Evolutionary conservation across 2,329 filamentous ascomycete genomes (phyloP), one percentile per base, ranked within the genome.

Genomic region (Zasmidium cellare): DNA sequence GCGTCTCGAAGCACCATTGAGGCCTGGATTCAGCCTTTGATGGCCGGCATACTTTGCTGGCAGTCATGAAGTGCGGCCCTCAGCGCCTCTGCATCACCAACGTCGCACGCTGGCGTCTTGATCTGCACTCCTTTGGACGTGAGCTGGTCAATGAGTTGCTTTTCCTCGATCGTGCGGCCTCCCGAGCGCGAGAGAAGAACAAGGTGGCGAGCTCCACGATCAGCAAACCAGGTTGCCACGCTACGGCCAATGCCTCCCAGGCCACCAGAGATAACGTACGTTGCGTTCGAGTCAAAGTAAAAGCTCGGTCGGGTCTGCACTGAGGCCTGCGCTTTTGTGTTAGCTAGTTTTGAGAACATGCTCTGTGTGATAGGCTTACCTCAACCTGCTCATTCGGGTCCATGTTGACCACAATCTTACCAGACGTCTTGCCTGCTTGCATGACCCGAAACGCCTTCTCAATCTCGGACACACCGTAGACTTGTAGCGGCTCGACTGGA

Each of bases 1-100:
- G 28, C 24, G 18, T 66, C 59, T n/a, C 22, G 44, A 14, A 74
- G 61, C 7, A 69, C 65, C 70, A 74, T 75, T 7, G 72, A 67
- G 2, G 60, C 71, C 51, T 74, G 71, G 19, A 75, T 47, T 12
- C 55, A 46, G 14, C 62, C 62, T 5, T 9, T 47, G 31, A 62
- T 47, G 2, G 51, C 53, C 3, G 53, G 53, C 16, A 51, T 16
- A 18, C 9, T 11, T 24, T 28, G 18, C 3, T 20, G 2, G 14
- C 44, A 23, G 19, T 16, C 19, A 2, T 14, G 9, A n/a, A 14
- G 3, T 20, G 20, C 24, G 14, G 22, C 20, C 14, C n/a, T 31
- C 20, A 56, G n/a, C 45, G 52, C 5, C 35, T 16, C 20, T 5
- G 6, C 12, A 9, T 46, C 14, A 22, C 11, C 3, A 3, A 51